phyloP scores from a whole-genome alignment of 176 grass and related monocot species.

The Avena eriantha region DNA sequence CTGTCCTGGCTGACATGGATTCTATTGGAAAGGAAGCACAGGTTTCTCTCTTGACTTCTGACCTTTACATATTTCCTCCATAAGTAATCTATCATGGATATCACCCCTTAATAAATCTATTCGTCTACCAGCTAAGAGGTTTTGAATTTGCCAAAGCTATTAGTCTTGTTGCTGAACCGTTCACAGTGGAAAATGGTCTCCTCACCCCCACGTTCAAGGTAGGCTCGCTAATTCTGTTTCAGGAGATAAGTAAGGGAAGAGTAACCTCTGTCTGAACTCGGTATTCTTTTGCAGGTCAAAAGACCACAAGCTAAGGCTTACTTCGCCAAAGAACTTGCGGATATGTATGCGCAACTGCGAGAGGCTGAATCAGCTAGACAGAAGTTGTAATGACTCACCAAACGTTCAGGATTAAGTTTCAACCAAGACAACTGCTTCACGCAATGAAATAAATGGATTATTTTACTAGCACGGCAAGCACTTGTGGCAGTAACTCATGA shows the following conservation, averaged over 20 bases:
- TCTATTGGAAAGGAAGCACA: constrained; percentile 86
- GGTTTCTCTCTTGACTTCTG: constrained; percentile 43
- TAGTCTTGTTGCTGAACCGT: constrained; percentile 80
- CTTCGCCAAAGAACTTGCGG: constrained; percentile 77
- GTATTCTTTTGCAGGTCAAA: constrained; percentile 63
- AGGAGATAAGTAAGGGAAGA: background rate
- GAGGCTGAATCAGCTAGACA: constrained; percentile 43
- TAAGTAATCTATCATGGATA: constrained; percentile 5
- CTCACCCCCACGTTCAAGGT: constrained; percentile 98
- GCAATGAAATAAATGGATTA: constrained; percentile 1
- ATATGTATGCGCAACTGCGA: constrained; percentile 72
- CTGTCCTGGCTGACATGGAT: constrained; percentile 92
- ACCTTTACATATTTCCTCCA: constrained; percentile 19
- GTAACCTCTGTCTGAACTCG: background rate
- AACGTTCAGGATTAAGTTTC: constrained; percentile 17
- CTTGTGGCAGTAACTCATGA: background rate
- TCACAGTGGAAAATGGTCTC: constrained; percentile 92
- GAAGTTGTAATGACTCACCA: constrained; percentile 37
- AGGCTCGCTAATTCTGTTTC: constrained; percentile 22
- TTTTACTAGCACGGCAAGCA: background rate
- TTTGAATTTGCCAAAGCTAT: constrained; percentile 92
- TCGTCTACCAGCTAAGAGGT: constrained; percentile 76
- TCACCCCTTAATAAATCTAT: background rate
- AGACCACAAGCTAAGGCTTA: constrained; percentile 91
- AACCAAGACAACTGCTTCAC: background rate